phyloP scores from a whole-genome alignment of 2,329 filamentous ascomycete species.

The Fusarium torulosum region DNA sequence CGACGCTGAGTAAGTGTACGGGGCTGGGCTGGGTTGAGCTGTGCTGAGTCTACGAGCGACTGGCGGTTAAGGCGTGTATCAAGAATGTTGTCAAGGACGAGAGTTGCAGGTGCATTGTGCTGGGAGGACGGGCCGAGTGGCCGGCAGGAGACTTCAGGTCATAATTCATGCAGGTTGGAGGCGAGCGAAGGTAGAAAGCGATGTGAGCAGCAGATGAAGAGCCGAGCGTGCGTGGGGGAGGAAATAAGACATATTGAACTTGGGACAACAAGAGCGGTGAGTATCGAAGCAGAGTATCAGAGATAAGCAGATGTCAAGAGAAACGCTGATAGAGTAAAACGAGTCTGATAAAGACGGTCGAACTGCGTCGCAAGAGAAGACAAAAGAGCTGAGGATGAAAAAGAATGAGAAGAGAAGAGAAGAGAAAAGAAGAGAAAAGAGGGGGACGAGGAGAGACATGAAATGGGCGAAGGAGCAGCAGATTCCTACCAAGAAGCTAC shows the following conservation, averaged over 20 bases:
- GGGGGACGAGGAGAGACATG: slow-evolving; percentile 4
- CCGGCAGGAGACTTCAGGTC: slow-evolving; percentile 62
- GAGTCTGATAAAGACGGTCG: neutral
- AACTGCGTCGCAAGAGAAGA: slow-evolving; percentile 10
- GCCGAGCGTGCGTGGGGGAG: slow-evolving; percentile 46
- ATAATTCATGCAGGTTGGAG: slow-evolving; percentile 54
- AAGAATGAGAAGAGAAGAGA: neutral
- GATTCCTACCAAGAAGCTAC: slow-evolving; percentile 7
- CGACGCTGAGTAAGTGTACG: slow-evolving; percentile 61
- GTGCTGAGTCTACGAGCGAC: neutral
- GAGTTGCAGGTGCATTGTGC: slow-evolving; percentile 65
- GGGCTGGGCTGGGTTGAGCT: slow-evolving; percentile 56
- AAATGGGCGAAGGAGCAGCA: slow-evolving; percentile 12
- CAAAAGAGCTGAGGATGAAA: neutral
- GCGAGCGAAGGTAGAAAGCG: slow-evolving; percentile 59
- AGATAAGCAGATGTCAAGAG: neutral
- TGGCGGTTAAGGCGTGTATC: slow-evolving; percentile 56
- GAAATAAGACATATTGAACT: neutral
- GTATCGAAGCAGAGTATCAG: neutral
- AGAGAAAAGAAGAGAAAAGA: neutral
- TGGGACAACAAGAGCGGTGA: slow-evolving; percentile 27
- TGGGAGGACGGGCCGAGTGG: slow-evolving; percentile 64
- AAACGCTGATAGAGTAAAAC: neutral
- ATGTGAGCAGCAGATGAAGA: slow-evolving; percentile 55
- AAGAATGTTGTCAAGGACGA: slow-evolving; percentile 58